These are phyloP conservation scores for Rhytidhysteron rufulum DNA, from an alignment of 2,329 filamentous ascomycete species.

Conservation along the genomic window DNA sequence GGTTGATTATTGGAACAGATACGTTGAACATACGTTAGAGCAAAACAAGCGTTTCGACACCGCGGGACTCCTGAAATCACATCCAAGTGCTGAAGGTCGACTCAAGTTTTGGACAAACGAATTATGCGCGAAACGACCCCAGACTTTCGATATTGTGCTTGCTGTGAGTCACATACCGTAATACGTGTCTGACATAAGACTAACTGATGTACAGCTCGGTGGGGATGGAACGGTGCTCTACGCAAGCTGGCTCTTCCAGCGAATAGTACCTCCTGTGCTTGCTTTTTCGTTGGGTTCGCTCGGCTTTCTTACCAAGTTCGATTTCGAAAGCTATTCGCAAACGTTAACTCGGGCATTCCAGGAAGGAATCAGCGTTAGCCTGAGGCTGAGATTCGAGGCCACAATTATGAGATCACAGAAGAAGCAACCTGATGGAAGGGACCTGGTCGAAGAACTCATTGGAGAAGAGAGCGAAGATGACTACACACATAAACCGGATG, in stretches of 20 bases:
- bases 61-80: conserved; percentile 62
- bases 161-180: conserved; percentile 60
- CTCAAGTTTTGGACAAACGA: conserved; percentile 80
- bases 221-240: conserved; percentile 97
- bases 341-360: conserved; percentile 70
- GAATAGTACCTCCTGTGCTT: conserved; percentile 87
- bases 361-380: conserved; percentile 82
- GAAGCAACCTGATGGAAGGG: conserved; percentile 31
- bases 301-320: conserved; percentile 94
- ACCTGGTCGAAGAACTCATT: conserved; percentile 80
- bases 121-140: conserved; percentile 72
- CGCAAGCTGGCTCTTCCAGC: conserved; percentile 94
- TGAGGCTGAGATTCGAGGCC: conserved; percentile 86
- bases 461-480: conserved; percentile 81
- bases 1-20: conserved; percentile 25
- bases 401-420: conserved; percentile 81
- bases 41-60: conserved; percentile 71
- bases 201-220: conserved; percentile 52
- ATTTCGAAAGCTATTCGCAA: conserved; percentile 70
- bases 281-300: conserved; percentile 89
- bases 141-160: conserved; percentile 90
- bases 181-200: too few species aligned
- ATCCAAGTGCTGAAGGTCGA: conserved; percentile 52
- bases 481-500: conserved; percentile 79
- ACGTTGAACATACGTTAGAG: conserved; percentile 73